A percentile compares a stretch with the other conserved stretches of the same genome.
These are phyloP conservation scores for Echinosophora koreensis DNA, from an alignment of 306 rosid species.

Conservation along the genomic window DNA sequence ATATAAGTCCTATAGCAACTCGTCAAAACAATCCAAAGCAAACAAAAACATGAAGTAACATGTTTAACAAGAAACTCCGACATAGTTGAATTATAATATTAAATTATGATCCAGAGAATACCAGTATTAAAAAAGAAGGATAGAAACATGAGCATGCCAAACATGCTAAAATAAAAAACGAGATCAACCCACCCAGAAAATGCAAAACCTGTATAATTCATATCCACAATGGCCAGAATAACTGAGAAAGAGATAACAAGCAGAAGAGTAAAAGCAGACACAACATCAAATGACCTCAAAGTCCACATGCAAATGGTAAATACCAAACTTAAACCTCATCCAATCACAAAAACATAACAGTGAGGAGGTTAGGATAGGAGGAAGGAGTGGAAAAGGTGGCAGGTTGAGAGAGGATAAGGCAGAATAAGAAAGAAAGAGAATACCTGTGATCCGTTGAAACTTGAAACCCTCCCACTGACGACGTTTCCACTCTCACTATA, in stretches of 20 bases:
- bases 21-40: neutral
- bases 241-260: constrained; percentile 41
- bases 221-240: constrained; percentile 10
- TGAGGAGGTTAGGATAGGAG: constrained; percentile 2
- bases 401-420: constrained; percentile 22
- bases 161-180: constrained; percentile 1
- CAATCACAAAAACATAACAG: constrained; percentile 30
- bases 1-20: neutral
- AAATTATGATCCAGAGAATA: constrained; percentile 22
- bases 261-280: constrained; percentile 36
- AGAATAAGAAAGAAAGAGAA: constrained; percentile 34
- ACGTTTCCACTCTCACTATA: neutral
- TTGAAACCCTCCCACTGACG: constrained; percentile 44
- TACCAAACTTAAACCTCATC: constrained; percentile 41
- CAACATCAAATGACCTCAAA: constrained; percentile 57
- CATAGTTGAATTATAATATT: neutral
- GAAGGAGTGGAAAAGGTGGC: constrained; percentile 47
- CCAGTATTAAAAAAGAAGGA: neutral
- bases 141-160: neutral
- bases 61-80: constrained; percentile 29
- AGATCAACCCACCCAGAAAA: constrained; percentile 31
- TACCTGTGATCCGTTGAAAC: constrained; percentile 54
- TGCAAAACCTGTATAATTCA: neutral
- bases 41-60: constrained; percentile 16
- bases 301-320: constrained; percentile 63